Conservation (phyloP, 768 basidiomycete species). For the Pleurotus pulmonarius region DNA sequence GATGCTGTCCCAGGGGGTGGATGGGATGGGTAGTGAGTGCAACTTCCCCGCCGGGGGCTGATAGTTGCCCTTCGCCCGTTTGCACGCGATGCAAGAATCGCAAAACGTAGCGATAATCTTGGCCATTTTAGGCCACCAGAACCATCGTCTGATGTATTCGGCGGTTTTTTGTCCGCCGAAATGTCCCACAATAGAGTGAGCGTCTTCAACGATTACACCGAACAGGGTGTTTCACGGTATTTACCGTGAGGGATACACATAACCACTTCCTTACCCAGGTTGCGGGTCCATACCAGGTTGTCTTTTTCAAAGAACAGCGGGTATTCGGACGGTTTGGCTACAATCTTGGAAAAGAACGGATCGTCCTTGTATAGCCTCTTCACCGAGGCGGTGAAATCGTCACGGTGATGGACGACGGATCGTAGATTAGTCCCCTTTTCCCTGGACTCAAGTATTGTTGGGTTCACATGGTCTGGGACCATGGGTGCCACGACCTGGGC, state of each 20-base stretch:
- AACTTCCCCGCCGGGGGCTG: constrained; percentile 21
- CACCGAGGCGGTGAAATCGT: too few relatives aligned
- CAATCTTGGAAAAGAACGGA: not conserved
- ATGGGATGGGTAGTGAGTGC: constrained; percentile 23
- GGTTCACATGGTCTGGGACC: too few relatives aligned
- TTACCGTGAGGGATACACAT: not conserved
- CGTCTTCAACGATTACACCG: not conserved
- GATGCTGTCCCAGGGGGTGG: constrained; percentile 30
- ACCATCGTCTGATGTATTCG: constrained; percentile 19
- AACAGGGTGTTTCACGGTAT: not conserved
- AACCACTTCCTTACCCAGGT: not conserved
- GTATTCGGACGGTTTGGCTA: not conserved
- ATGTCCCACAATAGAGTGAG: constrained; percentile 6
- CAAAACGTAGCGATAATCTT: constrained; percentile 20
- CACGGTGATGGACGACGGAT: too few relatives aligned
- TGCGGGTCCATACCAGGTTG: not conserved
- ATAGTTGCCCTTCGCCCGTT: constrained; percentile 15
- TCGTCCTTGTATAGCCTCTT: too few relatives aligned
- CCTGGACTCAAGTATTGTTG: too few relatives aligned
- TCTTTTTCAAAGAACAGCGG: not conserved
- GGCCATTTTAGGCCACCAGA: constrained; percentile 22
- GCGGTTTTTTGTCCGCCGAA: not conserved
- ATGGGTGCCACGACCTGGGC: too few relatives aligned
- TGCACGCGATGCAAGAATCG: constrained; percentile 18
- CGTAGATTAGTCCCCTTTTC: too few relatives aligned